phyloP scores from a whole-genome alignment of 208 protist genomes.

The Leishmania tropica region DNA sequence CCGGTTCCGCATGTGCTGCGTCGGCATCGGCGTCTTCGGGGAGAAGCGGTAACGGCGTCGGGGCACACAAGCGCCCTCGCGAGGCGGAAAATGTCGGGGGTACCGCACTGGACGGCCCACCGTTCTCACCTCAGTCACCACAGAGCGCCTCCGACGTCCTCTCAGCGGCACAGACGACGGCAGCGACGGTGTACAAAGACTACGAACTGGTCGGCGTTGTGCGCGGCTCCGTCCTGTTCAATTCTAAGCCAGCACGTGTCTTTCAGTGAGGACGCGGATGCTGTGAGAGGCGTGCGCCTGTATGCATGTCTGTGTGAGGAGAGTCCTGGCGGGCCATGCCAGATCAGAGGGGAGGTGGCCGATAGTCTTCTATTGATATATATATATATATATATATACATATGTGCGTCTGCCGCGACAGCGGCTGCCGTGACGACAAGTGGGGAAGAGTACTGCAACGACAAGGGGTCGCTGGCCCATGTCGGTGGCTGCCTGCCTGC shows the following conservation, averaged over 20 bases:
- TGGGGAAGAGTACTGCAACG: not conserved
- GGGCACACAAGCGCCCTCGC: conserved; percentile 17
- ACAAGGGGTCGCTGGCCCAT: not conserved
- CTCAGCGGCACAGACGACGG: not conserved
- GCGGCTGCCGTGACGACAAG: too few relatives aligned
- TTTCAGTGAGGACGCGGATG: conserved; percentile 24
- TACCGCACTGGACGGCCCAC: not conserved
- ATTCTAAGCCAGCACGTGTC: conserved; percentile 72
- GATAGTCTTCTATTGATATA: not conserved
- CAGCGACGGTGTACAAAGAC: conserved; percentile 32
- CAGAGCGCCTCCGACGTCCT: not conserved
- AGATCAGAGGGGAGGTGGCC: not conserved
- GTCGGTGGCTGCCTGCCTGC: not conserved
- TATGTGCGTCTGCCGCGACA: too few relatives aligned
- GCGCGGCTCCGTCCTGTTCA: conserved; percentile 61
- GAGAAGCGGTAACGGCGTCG: too few relatives aligned
- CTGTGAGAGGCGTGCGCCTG: not conserved
- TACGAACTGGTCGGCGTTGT: conserved; percentile 79
- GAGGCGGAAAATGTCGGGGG: conserved; percentile 1
- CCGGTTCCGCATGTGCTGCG: not conserved
- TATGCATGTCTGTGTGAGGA: not conserved
- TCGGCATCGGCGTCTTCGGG: too few relatives aligned
- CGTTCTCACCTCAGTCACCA: not conserved
- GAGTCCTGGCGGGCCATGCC: not conserved
- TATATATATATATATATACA: too few relatives aligned